Percentiles rank a stretch among this genome's conserved stretches.
phyloP scores from a whole-genome alignment of 1,284 basidiomycete genomes.

The Trichosporon ovoides region DNA sequence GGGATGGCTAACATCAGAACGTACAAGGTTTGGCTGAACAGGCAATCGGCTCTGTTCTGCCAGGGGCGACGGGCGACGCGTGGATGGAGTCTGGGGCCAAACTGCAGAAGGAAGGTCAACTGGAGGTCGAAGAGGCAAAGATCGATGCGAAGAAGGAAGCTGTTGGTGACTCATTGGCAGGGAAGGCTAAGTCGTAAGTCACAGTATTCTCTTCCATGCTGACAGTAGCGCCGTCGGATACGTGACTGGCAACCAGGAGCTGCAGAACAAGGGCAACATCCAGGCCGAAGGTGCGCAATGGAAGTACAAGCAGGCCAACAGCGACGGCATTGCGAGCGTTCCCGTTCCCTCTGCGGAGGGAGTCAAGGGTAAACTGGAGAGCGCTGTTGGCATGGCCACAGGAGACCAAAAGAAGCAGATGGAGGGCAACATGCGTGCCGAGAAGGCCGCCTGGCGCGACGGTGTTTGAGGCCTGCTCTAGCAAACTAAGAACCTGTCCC shows the following conservation, averaged over 20 bases:
- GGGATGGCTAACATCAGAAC: conserved; percentile 8
- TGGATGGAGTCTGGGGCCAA: conserved; percentile 35
- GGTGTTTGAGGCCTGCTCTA: too few species aligned
- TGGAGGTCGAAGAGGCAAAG: conserved; percentile 43
- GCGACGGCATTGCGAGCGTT: conserved; percentile 15
- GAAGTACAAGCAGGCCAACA: conserved; percentile 37
- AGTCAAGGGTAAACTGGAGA: conserved; percentile 40
- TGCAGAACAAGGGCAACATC: conserved; percentile 43
- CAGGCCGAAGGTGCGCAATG: conserved; percentile 43
- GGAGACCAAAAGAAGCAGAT: conserved; percentile 44
- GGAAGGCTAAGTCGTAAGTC: conserved; percentile 43
- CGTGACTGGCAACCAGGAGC: conserved; percentile 41
- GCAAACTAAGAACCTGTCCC: too few species aligned
- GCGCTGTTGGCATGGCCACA: conserved; percentile 43
- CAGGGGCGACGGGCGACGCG: conserved; percentile 20
- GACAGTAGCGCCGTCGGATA: conserved; percentile 39
- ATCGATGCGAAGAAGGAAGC: conserved; percentile 34
- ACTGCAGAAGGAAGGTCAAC: conserved; percentile 31
- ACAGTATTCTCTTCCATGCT: background rate
- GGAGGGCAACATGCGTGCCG: conserved; percentile 40
- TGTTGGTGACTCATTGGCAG: conserved; percentile 32
- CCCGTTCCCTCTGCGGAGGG: conserved; percentile 34
- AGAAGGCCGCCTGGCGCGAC: conserved; percentile 46
- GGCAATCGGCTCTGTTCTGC: conserved; percentile 36
- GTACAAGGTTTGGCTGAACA: conserved; percentile 15